Evolutionary conservation across 495 filamentous ascomycete species (phyloP).

Genomic region (Aspergillus cristatus): DNA sequence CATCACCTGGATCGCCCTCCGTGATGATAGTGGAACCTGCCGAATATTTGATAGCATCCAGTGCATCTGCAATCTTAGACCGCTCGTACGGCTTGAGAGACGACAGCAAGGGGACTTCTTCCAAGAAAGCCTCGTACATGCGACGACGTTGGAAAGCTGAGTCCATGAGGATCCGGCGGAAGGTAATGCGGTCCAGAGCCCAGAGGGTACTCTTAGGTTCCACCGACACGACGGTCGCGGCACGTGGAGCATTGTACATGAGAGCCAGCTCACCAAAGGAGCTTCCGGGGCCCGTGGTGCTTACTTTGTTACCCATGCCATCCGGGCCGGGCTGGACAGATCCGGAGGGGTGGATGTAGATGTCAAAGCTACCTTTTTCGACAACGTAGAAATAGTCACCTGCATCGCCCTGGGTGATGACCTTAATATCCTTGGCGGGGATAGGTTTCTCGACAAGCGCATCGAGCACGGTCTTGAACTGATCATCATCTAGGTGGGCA

Average conservation of each 20-base stretch:
- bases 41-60: slow-evolving; percentile 81
- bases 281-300: slow-evolving; percentile 72
- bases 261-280: slow-evolving; percentile 96
- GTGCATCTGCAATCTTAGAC: slow-evolving; percentile 90
- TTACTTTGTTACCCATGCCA: slow-evolving; percentile 80
- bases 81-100: slow-evolving; percentile 84
- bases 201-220: slow-evolving; percentile 75
- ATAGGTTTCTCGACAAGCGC: slow-evolving; percentile 93
- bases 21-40: slow-evolving; percentile 74
- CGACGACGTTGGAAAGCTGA: slow-evolving; percentile 89
- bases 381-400: slow-evolving; percentile 98
- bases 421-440: slow-evolving; percentile 89
- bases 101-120: slow-evolving; percentile 84
- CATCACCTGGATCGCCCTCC: slow-evolving; percentile 85
- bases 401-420: slow-evolving; percentile 91
- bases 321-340: slow-evolving; percentile 70
- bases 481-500: slow-evolving; percentile 87
- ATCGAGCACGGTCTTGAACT: slow-evolving; percentile 74
- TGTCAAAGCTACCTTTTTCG: slow-evolving; percentile 81
- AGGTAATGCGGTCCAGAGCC: slow-evolving; percentile 91
- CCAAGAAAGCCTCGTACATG: slow-evolving; percentile 97
- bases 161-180: slow-evolving; percentile 97
- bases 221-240: slow-evolving; percentile 86
- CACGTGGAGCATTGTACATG: slow-evolving; percentile 97
- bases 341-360: slow-evolving; percentile 79